Evolutionary conservation across 2,329 filamentous ascomycete genomes (phyloP), one percentile per base, ranked within the genome.

Genomic region (Pseudocercospora crystallina): DNA sequence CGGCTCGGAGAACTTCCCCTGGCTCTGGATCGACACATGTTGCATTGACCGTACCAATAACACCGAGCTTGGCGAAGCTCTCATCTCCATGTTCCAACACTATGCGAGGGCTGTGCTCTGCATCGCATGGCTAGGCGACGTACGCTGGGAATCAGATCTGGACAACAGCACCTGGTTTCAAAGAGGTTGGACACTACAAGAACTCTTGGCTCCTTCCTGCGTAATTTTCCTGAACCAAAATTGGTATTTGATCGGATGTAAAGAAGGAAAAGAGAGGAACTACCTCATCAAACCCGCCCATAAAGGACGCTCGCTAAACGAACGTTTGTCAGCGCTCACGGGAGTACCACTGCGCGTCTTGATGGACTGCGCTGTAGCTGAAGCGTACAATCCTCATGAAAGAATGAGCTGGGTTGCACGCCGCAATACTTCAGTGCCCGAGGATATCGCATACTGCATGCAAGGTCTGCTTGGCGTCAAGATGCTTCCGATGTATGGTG

Each of bases 31-130:
- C 30, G 57, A 61, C 31, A 60, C 58, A 9, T 52, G 47, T 11
- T 58, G 57, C 34, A 60, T 60, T 11, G 51, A 61, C 31, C 43
- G 57, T 9, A 40, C 33, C 12, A 58, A 46, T 20, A 52, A 35
- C 7, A 43, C 50, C 5, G 58, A 58, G 14, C 37, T 43, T 43
- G 15, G 20, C n/a, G 32, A 55, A 49, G 49, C 54, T 0, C 51
- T 60, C 36, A 60, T 57, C n/a, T 51, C 53, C 2, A 60, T 60
- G 58, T 60, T 56, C 35, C 15, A 38, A 9, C 60, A 44, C 49
- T 60, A 61, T 42, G 32, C 43, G 8, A 48, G 43, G 15, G 54
- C 57, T 0, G 49, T 38, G 7, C 37, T 44, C 11, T 60, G 57
- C 54, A 49, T 55, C 8, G 58, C 47, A 17, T 60, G 54, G 20